Base-by-base conservation (phyloP, 805 yeast species). In the Ogataea neopini region DNA sequence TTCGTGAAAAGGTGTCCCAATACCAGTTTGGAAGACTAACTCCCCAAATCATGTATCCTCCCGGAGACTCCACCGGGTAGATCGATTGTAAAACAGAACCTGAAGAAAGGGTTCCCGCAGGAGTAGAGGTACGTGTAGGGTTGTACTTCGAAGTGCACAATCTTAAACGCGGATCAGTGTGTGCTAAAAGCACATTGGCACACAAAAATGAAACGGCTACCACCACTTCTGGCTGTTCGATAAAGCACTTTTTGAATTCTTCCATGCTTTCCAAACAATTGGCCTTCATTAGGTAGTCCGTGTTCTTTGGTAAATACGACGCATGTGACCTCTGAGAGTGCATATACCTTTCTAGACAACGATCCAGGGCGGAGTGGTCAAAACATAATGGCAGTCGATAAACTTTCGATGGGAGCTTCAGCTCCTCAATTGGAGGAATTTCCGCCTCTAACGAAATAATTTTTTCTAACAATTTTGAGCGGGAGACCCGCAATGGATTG, bases 51-150 rank as follows among this genome's bases (percentile, higher is more conserved):
- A 92, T 97, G 70, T 92, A 92, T 23, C 99, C 99, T 70, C 99
- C 99, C 38, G 99, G 99, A 20, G 97, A 88, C 56, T 89, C 94
- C 89, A 91, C 90, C 19, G 97, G 88, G 68, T 92, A 92, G 58
- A 92, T 91, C 72, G 98, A 92, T 97, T 91, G 91, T 75, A 90
- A 90, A 86, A 86, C 88, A 58, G 98, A 98, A 52, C 98, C 99
- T 63, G 94, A 84, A 60, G 98, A 98, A 50, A 92, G 97, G 23
- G 94, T 86, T 57, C 99, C 99, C 62, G 88, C 88, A 37, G 97
- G 96, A 1, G 99, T 92, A 71, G 78, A 91, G 1, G 97, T 88
- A 73, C 99, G 80, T 8, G 96, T 87, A 32, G 99, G 99, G 66
- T 92, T 92, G 71, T 92, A 94, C 70, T 92, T 92, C 22, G 96